These are phyloP conservation scores for Neurospora hispaniola DNA, from an alignment of 495 filamentous ascomycete genomes.

Conservation along the genomic window DNA sequence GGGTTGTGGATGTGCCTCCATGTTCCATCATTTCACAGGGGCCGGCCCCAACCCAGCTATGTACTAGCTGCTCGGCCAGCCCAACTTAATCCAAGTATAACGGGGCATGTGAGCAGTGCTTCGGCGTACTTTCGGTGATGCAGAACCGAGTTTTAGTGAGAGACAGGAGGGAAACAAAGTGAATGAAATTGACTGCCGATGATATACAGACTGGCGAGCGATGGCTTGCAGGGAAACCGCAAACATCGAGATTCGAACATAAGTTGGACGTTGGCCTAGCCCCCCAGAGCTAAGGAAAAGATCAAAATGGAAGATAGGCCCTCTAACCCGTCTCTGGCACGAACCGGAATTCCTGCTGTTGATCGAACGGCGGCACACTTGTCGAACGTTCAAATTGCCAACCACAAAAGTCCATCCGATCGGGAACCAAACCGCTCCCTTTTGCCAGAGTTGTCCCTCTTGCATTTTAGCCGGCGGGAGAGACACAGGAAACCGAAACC, in stretches of 20 bases:
- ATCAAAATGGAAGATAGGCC: background rate
- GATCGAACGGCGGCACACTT: background rate
- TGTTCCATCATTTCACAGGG: background rate
- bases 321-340: background rate
- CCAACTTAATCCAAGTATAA: background rate
- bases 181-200: background rate
- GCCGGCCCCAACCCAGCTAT: background rate
- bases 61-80: background rate
- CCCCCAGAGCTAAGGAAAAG: background rate
- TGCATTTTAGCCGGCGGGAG: background rate
- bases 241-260: background rate
- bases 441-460: background rate
- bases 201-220: background rate
- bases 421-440: background rate
- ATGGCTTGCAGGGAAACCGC: background rate
- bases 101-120: background rate
- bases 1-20: background rate
- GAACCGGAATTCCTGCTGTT: background rate
- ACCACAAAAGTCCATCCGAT: background rate
- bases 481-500: background rate
- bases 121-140: background rate
- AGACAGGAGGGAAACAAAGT: background rate
- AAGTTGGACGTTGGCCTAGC: background rate
- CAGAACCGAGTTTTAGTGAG: background rate
- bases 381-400: background rate